Evolutionary conservation across 1,284 basidiomycete species (phyloP), one percentile per base, ranked within the genome.

Genomic region (Marasmius sp.): DNA sequence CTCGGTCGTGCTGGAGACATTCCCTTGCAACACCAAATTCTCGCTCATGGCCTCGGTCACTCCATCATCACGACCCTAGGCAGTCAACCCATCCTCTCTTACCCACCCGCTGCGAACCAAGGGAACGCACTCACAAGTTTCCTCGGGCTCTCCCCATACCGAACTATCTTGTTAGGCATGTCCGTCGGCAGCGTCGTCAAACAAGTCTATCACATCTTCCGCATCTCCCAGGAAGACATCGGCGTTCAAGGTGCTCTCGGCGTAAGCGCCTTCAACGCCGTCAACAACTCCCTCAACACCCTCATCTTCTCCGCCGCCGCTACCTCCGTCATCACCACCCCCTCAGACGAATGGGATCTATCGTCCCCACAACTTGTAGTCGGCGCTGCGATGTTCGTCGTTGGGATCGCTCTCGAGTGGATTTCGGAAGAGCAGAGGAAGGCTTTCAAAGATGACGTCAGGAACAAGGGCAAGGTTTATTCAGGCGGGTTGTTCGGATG

Each of bases 391-490:
- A 48, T 70, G 27, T 69, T 67, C 43, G 54, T 56, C 8, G 14
- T 57, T 3, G 67, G 68, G 2, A 66, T 70, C 4, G 22, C 57
- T 6, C 48, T 69, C 34, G 69, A 70, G 59, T 61, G 55, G 43
- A 41, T 66, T 18, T 60, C 69, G 0, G 69, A 70, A 41, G 59
- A 62, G 18, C 59, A 62, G 57, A 62, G 67, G 33, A 66, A 64
- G 59, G 22, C n/a, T 16, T 70, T 70, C 62, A 70, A 70, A 58
- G 64, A 62, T 33, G 59, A 70, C 43, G 60, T 61, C 7, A 65
- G 50, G 59, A 69, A 70, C 12, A 65, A 63, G 47, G 69, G 67
- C 33, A 67, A 66, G 49, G 60, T 68, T 12, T 64, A 65, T 58
- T 65, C 63, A 43, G 64, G 64, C 9, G 67, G 69, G 6, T 54